Evolutionary conservation across 2,329 filamentous ascomycete species (phyloP), one percentile per base, ranked within the genome.

Genomic region (Pseudogymnoascus verrucosus): DNA sequence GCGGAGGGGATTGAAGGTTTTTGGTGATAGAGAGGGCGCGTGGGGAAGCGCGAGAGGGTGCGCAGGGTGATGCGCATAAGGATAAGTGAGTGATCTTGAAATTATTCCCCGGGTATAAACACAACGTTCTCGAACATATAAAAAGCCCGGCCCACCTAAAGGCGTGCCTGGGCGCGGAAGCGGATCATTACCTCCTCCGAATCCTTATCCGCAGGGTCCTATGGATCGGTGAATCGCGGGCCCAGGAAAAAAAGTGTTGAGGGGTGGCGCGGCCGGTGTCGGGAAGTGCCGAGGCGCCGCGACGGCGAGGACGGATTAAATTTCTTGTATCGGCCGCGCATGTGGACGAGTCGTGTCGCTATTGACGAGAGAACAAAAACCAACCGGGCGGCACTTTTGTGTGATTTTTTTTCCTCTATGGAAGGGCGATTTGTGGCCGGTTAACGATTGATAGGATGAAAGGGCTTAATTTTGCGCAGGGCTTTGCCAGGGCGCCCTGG

Each of bases 311-410:
- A 14, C 14, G 44, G 23, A 54, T 54, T 54, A 54, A 54, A 54
- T 54, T 54, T 54, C 44, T 54, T 54, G 44, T 28, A 54, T 28
- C 44, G 44, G 44, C 42, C 14, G 44, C 44, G 44, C 44, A 54
- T 54, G 44, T 54, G 44, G 44, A 12, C 5, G 19, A 23, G 44
- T 8, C 7, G 28, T 34, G 5, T n/a, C 14, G 21, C 2, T 54
- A 54, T 54, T 23, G 14, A 28, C 23, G 23, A 12, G 16, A 28
- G 31, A 34, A 34, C 5, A 4, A n/a, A 26, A 16, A 5, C 16
- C 23, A 54, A 54, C 4, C 44, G 7, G 23, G 44, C 44, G 23
- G 14, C 44, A 54, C 23, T 28, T 54, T 34, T 34, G 31, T 16
- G 23, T 10, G 14, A 1, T 28, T 28, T 54, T 31, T 10, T 54